Percentiles rank a stretch among this genome's conserved stretches.
These are phyloP conservation scores for Puccinellia tenuiflora DNA, from an alignment of 176 grass and related monocot species.

Conservation along the genomic window DNA sequence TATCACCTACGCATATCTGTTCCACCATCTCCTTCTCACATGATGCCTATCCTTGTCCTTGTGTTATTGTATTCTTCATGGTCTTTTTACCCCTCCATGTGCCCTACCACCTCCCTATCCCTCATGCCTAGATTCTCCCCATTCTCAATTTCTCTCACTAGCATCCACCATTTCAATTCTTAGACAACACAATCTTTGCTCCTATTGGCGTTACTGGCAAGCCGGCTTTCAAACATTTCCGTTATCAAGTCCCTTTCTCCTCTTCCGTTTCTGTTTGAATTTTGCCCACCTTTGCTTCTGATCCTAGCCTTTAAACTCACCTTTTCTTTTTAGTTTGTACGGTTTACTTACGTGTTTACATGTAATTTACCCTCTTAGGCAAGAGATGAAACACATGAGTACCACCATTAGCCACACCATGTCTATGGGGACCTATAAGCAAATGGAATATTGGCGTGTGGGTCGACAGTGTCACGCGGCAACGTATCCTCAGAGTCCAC, in stretches of 20 bases:
- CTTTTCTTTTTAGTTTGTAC: slow-evolving; percentile 6
- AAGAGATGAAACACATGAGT: slow-evolving; percentile 32
- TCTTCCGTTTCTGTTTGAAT: slow-evolving; percentile 28
- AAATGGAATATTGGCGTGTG: slow-evolving; percentile 25
- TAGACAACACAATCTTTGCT: slow-evolving; percentile 13
- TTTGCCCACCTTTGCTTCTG: slow-evolving; percentile 31
- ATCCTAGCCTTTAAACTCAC: slow-evolving; percentile 14
- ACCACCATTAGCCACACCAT: slow-evolving; percentile 23
- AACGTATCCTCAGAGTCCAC: slow-evolving; percentile 43
- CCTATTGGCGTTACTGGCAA: slow-evolving; percentile 18
- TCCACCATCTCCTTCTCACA: slow-evolving; percentile 49
- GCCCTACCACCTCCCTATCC: slow-evolving; percentile 36
- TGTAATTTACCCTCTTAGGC: background rate
- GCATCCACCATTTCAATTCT: slow-evolving; percentile 14
- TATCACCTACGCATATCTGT: slow-evolving; percentile 24
- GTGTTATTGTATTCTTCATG: slow-evolving; percentile 29
- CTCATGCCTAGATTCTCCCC: slow-evolving; percentile 50
- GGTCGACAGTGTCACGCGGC: slow-evolving; percentile 35
- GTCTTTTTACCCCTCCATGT: slow-evolving; percentile 39
- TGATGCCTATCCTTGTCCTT: slow-evolving; percentile 34
- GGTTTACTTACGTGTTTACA: slow-evolving; percentile 6
- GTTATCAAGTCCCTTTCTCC: slow-evolving; percentile 1
- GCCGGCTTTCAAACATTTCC: slow-evolving; percentile 34
- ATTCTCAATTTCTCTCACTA: background rate
- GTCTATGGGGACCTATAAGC: slow-evolving; percentile 22